phyloP scores from a whole-genome alignment of 1,139 yeast species.

The Zygotorulaspora mrakii region DNA sequence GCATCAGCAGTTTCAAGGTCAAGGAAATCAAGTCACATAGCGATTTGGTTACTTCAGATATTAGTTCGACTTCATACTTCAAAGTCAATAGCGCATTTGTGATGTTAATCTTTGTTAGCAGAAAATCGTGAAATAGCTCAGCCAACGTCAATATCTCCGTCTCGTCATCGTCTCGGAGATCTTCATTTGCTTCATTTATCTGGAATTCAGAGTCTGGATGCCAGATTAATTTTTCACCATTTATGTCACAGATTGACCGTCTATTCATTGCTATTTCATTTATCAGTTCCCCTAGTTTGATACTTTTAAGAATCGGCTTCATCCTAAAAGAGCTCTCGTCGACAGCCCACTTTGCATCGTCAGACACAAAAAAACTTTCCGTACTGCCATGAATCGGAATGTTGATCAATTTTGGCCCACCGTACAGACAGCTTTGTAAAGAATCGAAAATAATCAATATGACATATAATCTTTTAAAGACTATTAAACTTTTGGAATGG shows the following conservation, averaged over 20 bases:
- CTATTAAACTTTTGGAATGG: constrained; percentile 29
- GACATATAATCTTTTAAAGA: constrained; percentile 50
- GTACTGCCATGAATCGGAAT: constrained; percentile 28
- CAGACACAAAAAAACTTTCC: constrained; percentile 20
- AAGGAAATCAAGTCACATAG: constrained; percentile 25
- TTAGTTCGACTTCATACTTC: constrained; percentile 15
- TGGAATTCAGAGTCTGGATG: constrained; percentile 6
- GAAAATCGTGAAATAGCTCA: constrained; percentile 22
- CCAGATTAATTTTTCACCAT: constrained; percentile 10
- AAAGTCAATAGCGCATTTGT: constrained; percentile 21
- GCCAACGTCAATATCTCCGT: constrained; percentile 14
- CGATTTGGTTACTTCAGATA: constrained; percentile 19
- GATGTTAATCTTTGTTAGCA: constrained; percentile 25
- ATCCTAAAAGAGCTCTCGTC: constrained; percentile 26
- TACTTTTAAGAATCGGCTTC: constrained; percentile 23
- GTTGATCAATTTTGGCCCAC: constrained; percentile 46
- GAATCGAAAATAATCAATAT: constrained; percentile 52
- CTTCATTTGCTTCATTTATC: too few species aligned
- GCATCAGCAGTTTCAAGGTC: constrained; percentile 25
- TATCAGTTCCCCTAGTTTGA: constrained; percentile 30
- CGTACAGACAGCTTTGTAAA: constrained; percentile 54
- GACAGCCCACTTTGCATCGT: constrained; percentile 27
- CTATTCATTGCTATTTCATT: constrained; percentile 28
- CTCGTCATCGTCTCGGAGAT: constrained; percentile 6
- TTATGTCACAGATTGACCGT: constrained; percentile 16